A percentile compares a stretch with the other conserved stretches of the same genome.
These are phyloP conservation scores for Tolypocladium album DNA, from an alignment of 2,329 filamentous ascomycete species.

Conservation along the genomic window DNA sequence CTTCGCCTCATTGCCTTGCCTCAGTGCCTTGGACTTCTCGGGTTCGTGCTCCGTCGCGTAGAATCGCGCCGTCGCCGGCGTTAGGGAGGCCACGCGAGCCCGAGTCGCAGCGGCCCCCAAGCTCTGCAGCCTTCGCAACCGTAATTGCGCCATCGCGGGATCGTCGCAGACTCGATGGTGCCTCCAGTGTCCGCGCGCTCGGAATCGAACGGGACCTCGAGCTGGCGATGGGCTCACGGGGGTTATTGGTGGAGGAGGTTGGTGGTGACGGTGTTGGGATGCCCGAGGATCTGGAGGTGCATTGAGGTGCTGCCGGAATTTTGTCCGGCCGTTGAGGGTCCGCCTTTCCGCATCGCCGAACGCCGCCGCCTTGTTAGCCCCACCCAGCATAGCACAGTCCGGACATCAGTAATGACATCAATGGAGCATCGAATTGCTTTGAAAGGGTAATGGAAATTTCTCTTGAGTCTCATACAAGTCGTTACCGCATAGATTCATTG, in stretches of 20 bases:
- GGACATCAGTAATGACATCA: not conserved
- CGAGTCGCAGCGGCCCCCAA: conserved; percentile 9
- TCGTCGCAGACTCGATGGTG: not conserved
- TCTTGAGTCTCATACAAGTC: not conserved
- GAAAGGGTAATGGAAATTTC: not conserved
- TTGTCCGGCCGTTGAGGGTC: not conserved
- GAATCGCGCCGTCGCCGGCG: conserved; percentile 11
- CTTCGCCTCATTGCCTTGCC: conserved; percentile 25
- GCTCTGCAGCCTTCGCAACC: conserved; percentile 20
- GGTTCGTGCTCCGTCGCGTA: conserved; percentile 26
- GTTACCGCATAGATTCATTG: not conserved
- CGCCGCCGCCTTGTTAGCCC: not conserved
- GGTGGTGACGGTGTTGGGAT: not conserved
- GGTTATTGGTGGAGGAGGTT: not conserved
- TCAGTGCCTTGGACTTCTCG: conserved; percentile 17
- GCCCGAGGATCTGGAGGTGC: not conserved
- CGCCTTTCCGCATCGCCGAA: not conserved
- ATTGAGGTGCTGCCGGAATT: not conserved
- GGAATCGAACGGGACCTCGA: not conserved
- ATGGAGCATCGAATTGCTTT: too few species aligned
- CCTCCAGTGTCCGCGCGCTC: not conserved
- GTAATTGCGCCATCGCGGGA: conserved; percentile 19
- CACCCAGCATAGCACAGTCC: not conserved
- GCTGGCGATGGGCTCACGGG: not conserved
- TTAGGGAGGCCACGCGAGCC: conserved; percentile 5